These are phyloP conservation scores for Fusarium pilosicola DNA, from an alignment of 2,329 filamentous ascomycete genomes.

Conservation along the genomic window DNA sequence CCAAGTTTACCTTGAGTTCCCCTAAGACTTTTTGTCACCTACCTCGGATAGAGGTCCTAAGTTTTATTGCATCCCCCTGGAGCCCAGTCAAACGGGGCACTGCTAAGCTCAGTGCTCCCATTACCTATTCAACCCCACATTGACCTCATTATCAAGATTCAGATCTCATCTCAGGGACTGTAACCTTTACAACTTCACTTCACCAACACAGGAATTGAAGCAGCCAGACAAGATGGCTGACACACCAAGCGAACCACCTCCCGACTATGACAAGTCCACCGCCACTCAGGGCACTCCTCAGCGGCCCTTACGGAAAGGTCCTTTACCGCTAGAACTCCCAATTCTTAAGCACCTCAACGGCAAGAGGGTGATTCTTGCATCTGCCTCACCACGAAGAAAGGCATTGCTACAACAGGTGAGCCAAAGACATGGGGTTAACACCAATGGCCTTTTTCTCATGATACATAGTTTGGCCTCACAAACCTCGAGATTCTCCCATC, in stretches of 20 bases:
- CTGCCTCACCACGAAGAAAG: conserved; percentile 84
- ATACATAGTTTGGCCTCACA: conserved; percentile 75
- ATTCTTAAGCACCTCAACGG: conserved; percentile 79
- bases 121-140: conserved; percentile 39
- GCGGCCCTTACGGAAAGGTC: conserved; percentile 57
- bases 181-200: conserved; percentile 17
- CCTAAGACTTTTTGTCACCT: too few species aligned
- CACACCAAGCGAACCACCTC: conserved; percentile 54
- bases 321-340: conserved; percentile 80
- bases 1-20: too few species aligned
- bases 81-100: conserved; percentile 34
- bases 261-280: conserved; percentile 57
- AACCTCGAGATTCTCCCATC: conserved; percentile 89
- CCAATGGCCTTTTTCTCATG: conserved; percentile 16
- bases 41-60: too few species aligned
- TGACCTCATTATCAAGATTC: conserved; percentile 36
- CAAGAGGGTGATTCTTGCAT: conserved; percentile 89
- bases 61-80: too few species aligned
- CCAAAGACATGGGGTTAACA: too few species aligned
- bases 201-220: neutral
- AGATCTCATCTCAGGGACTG: conserved; percentile 1
- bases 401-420: conserved; percentile 78
- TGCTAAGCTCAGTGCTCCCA: conserved; percentile 35
- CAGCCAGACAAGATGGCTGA: conserved; percentile 41
- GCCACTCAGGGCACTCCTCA: conserved; percentile 49